Evolutionary conservation across 495 filamentous ascomycete species (phyloP).

Genomic region (Penicillium daleae): DNA sequence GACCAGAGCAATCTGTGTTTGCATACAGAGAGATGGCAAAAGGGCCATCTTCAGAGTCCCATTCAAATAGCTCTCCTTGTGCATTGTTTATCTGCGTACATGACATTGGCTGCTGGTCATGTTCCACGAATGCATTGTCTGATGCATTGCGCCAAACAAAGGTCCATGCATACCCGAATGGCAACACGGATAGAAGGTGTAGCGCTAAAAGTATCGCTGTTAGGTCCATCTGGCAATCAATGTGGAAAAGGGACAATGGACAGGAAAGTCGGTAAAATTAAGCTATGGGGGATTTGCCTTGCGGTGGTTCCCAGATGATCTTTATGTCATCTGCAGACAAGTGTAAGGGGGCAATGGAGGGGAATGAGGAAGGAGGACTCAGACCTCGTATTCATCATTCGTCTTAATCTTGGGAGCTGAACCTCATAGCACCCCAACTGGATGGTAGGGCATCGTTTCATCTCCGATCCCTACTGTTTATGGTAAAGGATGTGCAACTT

Average conservation of each 20-base stretch:
- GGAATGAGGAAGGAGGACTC: neutral
- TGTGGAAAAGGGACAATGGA: neutral
- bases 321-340: conserved; percentile 4
- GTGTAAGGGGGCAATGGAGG: conserved; percentile 8
- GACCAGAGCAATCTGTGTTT: conserved; percentile 15
- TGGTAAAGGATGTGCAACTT: conserved; percentile 8
- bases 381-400: conserved; percentile 15
- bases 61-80: conserved; percentile 14
- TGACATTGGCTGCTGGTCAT: conserved; percentile 3
- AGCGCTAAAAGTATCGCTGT: neutral
- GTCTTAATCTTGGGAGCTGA: conserved; percentile 8
- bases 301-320: neutral
- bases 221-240: conserved; percentile 1
- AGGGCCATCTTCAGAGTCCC: conserved; percentile 14
- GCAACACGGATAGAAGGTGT: conserved; percentile 2
- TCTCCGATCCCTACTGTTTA: conserved; percentile 9
- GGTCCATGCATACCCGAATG: conserved; percentile 10
- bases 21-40: conserved; percentile 15
- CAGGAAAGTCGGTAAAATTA: neutral
- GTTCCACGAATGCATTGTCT: conserved; percentile 14
- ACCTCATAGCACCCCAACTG: neutral
- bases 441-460: neutral
- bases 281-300: neutral
- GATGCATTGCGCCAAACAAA: conserved; percentile 19
- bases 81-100: conserved; percentile 12